Evolutionary conservation across 352 stramenopile genomes (phyloP), one percentile per base, ranked within the genome.

Genomic region (Phytophthora pistaciae): DNA sequence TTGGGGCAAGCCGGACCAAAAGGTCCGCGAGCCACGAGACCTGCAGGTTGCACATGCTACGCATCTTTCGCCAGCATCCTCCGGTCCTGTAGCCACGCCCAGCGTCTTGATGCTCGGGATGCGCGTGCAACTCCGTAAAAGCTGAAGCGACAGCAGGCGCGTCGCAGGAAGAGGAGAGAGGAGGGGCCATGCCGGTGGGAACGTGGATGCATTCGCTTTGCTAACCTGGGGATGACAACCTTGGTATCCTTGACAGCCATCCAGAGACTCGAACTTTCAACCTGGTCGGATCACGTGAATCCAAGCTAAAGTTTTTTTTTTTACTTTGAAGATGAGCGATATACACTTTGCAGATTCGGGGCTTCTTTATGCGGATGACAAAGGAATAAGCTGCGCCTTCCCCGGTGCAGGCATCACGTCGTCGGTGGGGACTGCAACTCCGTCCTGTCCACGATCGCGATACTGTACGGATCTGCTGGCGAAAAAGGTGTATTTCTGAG

Each of bases 51-150:
- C 68, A 75, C 62, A 72, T 72, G 56, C 20, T 52, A 59, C 68
- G 33, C 69, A 76, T 76, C 69, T 72, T 62, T 63, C 56, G 69
- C 52, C 64, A 68, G 53, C 44, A 72, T 76, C 69, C 64, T 6
- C 31, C 31, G 31, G 31, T 38, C 31, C 9, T 13, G 31, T 27
- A 49, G 44, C 55, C 52, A 53, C 55, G 31, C 31, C 31, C 1
- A 38, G 31, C 31, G 31, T 10, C 10, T 46, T 46, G 38, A 59
- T 58, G 56, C 55, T 65, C 42, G 27, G 55, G 55, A 66, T 56
- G 50, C 20, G 52, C 57, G n/a, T 61, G 56, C 68, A 72, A 55
- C 68, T 76, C 68, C 64, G 68, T 76, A 76, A 60, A 75, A 76
- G 25, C 68, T 64, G 31, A 71, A 67, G 52, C 50, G 71, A 75